phyloP scores from a whole-genome alignment of 768 basidiomycete species.

The Boletus subparvulus region DNA sequence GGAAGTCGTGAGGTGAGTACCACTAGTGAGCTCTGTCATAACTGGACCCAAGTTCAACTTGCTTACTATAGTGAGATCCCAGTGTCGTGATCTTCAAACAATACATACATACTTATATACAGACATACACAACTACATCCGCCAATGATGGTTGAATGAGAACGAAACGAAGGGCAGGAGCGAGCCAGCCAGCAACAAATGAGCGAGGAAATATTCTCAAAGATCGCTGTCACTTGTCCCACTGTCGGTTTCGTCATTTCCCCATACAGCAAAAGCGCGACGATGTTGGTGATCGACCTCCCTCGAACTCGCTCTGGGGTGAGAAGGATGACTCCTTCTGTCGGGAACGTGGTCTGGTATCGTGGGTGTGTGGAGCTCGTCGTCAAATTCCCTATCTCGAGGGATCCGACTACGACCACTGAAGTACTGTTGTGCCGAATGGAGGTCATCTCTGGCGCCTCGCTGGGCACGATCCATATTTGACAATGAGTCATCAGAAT shows the following conservation, averaged over 20 bases:
- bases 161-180: slow-evolving; percentile 1
- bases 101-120: neutral
- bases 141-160: neutral
- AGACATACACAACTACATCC: slow-evolving; percentile 8
- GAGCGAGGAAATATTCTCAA: slow-evolving; percentile 12
- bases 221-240: slow-evolving; percentile 72
- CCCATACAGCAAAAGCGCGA: slow-evolving; percentile 81
- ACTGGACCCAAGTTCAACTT: neutral
- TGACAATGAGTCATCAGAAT: slow-evolving; percentile 38
- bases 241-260: slow-evolving; percentile 86
- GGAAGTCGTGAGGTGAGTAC: slow-evolving; percentile 37
- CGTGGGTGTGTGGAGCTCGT: slow-evolving; percentile 62
- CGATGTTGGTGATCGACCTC: slow-evolving; percentile 33
- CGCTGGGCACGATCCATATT: slow-evolving; percentile 40
- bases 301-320: slow-evolving; percentile 9
- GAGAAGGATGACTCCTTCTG: slow-evolving; percentile 11
- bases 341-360: slow-evolving; percentile 35
- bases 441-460: slow-evolving; percentile 55
- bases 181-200: neutral
- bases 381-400: slow-evolving; percentile 58
- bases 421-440: slow-evolving; percentile 34
- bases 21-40: slow-evolving; percentile 19
- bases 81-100: neutral
- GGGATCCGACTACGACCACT: slow-evolving; percentile 60
- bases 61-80: neutral